Base-by-base conservation (phyloP, 2,329 filamentous ascomycete genomes). In the Botryotinia narcissicola region DNA sequence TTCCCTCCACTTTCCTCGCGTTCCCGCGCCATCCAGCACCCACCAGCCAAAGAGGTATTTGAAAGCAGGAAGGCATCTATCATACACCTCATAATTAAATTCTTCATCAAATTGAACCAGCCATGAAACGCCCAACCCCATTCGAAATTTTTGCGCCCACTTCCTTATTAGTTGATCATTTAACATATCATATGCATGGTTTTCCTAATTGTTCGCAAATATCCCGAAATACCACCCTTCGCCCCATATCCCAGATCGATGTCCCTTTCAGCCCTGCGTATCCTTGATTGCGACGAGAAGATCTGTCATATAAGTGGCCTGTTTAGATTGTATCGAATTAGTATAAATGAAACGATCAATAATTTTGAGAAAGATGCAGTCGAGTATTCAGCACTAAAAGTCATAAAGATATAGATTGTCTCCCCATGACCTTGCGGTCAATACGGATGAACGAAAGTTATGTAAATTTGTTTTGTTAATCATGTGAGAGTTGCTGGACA, bases 381-480 rank as follows among this genome's bases (percentile, higher is more conserved):
- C 42, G 74, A 44, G 25, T 6, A 35, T 18, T 32, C 16, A 59
- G 16, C 22, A 60, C 32, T 63, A 72, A 74, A 75, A 75, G 78
- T 85, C 83, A 86, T 84, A 83, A 83, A 84, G 16, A 59, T 82
- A 83, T 84, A 85, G 82, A 82, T 77, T 85, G 72, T 87, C 84
- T 97, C 94, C 93, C 89, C 94, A 97, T 86, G 88, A 93, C 92
- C 89, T 88, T 90, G 86, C 88, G 88, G 91, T 93, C 92, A 89
- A 91, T 97, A 88, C 93, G 94, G 96, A 95, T 95, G 96, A 99
- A 99, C 96, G 96, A 99, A 99, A 99, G 96, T 98, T 98, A 98
- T 92, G 86, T 85, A 85, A 86, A 88, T 87, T 76, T 87, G 86
- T 89, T 68, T 68, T 87, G 89, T 87, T 93, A 96, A 97, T 97